Evolutionary conservation across 2,329 filamentous ascomycete genomes (phyloP), one percentile per base, ranked within the genome.

Genomic region (Xylariaceae sp.): DNA sequence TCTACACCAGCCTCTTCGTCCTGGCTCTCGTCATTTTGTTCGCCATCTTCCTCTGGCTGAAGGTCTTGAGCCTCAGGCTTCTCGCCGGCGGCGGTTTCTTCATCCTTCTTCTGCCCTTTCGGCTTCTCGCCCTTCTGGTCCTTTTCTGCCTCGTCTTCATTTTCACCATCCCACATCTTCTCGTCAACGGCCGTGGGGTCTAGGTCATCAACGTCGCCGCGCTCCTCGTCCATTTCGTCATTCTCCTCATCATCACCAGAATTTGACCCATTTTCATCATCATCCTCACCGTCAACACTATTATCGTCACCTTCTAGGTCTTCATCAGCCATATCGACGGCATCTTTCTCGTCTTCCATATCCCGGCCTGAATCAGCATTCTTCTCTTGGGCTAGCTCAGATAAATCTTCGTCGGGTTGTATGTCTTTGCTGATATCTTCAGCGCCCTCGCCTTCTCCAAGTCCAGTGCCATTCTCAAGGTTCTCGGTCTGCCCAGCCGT

Each of bases 371-470:
- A 75, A 41, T 82, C 84, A 60, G 87, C 83, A 58, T 91, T 88
- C 37, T 87, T 83, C 68, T 97, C 90, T 71, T 97, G 91, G 0
- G 95, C 94, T 40, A 99, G 80, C 65, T 99, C 95, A 0, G 90
- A 87, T 4, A 99, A 78, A 71, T 99, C 93, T 72, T 99, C 95
- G 59, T 99, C 94, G 14, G 94, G 89, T 62, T 91, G 87, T 43
- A 99, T 89, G 69, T 99, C 95, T 72, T 99, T 98, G 75, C 93
- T 98, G 63, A 99, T 98, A 73, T 99, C 94, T 71, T 99, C 93
- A 4, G 90, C 93, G 16, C 94, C 96, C 73, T 97, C 91, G 9
- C 95, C 96, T 41, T 97, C 95, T 17, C 95, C 96, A 21, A 99
- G 86, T 29, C 95, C 96, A 9, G 93, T 98, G 14, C 96, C 96